phyloP scores from a whole-genome alignment of 2,329 filamentous ascomycete genomes.

The Aspergillus sp. region DNA sequence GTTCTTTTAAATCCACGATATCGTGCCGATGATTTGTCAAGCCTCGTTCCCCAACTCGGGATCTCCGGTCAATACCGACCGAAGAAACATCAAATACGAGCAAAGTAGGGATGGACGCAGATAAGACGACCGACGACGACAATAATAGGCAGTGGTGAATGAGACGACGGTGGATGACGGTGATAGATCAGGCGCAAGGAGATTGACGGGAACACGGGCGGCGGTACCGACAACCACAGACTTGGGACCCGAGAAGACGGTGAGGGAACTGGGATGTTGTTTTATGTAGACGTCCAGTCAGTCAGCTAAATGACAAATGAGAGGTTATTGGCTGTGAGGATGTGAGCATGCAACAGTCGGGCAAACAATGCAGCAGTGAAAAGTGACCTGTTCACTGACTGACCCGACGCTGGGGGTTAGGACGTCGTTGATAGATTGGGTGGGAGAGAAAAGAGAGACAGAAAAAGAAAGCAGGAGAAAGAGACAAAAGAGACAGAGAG shows the following conservation, averaged over 20 bases:
- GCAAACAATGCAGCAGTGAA: neutral
- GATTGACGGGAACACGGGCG: neutral
- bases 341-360: neutral
- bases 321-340: neutral
- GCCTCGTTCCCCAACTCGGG: neutral
- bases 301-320: neutral
- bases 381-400: constrained; percentile 1
- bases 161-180: neutral
- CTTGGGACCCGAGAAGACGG: constrained; percentile 20
- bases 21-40: neutral
- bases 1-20: neutral
- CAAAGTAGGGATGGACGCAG: too few relatives aligned
- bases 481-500: neutral
- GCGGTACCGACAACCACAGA: constrained; percentile 17
- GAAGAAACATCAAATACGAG: neutral
- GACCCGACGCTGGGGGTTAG: neutral
- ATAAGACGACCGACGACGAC: too few relatives aligned
- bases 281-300: neutral
- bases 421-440: neutral
- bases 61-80: neutral
- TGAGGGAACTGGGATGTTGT: constrained; percentile 5
- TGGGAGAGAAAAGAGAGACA: neutral
- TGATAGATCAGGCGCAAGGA: neutral
- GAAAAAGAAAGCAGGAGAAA: neutral
- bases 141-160: neutral